Percentiles rank a stretch among this genome's conserved stretches.
phyloP scores from a whole-genome alignment of 2,329 filamentous ascomycete species.

The Orbilia javanica region DNA sequence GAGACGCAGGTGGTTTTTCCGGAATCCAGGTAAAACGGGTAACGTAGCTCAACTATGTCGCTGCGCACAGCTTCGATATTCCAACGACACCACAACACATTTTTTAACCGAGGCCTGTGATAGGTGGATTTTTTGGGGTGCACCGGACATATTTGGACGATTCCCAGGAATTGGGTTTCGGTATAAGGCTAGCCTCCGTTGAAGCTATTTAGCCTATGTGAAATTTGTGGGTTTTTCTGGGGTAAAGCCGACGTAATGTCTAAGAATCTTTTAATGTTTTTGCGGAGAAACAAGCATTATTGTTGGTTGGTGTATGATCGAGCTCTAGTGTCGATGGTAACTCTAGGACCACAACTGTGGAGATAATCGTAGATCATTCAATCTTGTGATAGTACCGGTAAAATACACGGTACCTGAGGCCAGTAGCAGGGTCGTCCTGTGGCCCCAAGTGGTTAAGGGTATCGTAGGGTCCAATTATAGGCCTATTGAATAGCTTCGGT shows the following conservation, averaged over 20 bases:
- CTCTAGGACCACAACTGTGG: neutral
- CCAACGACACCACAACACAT: conserved; percentile 53
- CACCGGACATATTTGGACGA: conserved; percentile 32
- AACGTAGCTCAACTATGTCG: neutral
- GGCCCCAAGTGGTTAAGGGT: conserved; percentile 2
- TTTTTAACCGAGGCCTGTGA: conserved; percentile 25
- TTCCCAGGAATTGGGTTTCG: conserved; percentile 38
- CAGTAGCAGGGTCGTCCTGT: conserved; percentile 45
- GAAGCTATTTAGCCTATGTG: conserved; percentile 43
- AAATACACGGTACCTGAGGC: conserved; percentile 38
- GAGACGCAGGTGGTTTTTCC: conserved; percentile 56
- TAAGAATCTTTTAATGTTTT: conserved; percentile 33
- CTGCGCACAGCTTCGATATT: neutral
- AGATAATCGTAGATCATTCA: neutral
- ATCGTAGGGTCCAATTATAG: neutral
- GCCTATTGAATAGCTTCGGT: neutral
- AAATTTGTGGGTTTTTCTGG: conserved; percentile 31
- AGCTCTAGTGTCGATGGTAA: neutral
- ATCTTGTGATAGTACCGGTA: conserved; percentile 31
- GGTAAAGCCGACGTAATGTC: conserved; percentile 47
- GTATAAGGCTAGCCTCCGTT: conserved; percentile 22
- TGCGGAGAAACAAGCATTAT: conserved; percentile 43
- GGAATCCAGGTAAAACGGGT: conserved; percentile 19
- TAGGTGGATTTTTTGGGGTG: conserved; percentile 56
- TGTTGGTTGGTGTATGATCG: conserved; percentile 17